phyloP scores from a whole-genome alignment of 139 green algal species.

The Volvox reticuliferus region DNA sequence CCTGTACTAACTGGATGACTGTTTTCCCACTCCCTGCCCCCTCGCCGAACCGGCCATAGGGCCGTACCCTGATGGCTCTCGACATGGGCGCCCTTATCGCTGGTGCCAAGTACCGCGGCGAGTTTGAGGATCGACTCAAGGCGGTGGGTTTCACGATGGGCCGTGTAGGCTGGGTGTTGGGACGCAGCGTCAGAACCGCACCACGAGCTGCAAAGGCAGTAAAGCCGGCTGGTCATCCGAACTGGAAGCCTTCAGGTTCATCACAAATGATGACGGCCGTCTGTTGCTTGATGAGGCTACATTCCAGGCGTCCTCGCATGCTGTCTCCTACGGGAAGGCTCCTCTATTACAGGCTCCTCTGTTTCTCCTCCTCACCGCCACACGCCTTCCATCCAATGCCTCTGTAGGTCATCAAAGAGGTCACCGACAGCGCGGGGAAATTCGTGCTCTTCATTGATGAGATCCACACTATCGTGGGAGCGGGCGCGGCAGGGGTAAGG shows the following conservation, averaged over 20 bases:
- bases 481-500: slow-evolving; percentile 58
- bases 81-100: slow-evolving; percentile 97
- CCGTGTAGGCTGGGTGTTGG: not conserved
- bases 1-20: too few relatives aligned
- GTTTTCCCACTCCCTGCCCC: too few relatives aligned
- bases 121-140: slow-evolving; percentile 99
- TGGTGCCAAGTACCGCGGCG: slow-evolving; percentile 96
- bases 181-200: too few relatives aligned
- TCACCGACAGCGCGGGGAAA: slow-evolving; percentile 86
- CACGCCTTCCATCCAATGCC: not conserved
- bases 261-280: too few relatives aligned
- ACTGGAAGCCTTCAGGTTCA: too few relatives aligned
- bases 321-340: too few relatives aligned
- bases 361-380: not conserved
- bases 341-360: too few relatives aligned
- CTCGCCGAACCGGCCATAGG: slow-evolving; percentile 56
- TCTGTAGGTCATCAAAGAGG: slow-evolving; percentile 86
- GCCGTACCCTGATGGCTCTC: slow-evolving; percentile 87
- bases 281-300: too few relatives aligned
- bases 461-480: slow-evolving; percentile 94
- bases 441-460: slow-evolving; percentile 99
- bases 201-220: too few relatives aligned
- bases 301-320: too few relatives aligned
- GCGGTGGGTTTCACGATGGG: slow-evolving; percentile 51
- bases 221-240: too few relatives aligned